Conservation (phyloP, 1,284 basidiomycete genomes). For the Golubevia sp. region DNA sequence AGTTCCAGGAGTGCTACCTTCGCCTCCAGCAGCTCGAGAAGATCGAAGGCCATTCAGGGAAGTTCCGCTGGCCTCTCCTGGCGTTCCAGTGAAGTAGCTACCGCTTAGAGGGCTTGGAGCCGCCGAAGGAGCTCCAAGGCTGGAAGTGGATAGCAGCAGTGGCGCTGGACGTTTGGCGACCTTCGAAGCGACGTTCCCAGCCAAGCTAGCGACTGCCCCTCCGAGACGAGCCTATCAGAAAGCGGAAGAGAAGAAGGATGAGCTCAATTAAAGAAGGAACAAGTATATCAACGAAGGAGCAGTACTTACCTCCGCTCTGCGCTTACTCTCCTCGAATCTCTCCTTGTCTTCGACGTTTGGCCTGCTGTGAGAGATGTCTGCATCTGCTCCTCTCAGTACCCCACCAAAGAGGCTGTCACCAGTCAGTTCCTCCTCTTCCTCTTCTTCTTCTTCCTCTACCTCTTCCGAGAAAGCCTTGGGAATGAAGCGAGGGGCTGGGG, state of each 20-base stretch:
- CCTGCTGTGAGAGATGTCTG: slow-evolving; percentile 75
- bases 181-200: slow-evolving; percentile 15
- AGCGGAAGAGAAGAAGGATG: background rate
- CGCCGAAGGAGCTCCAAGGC: background rate
- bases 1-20: background rate
- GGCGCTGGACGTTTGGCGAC: slow-evolving; percentile 3
- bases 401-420: slow-evolving; percentile 74
- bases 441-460: background rate
- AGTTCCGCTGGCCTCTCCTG: slow-evolving; percentile 13
- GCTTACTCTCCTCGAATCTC: slow-evolving; percentile 75
- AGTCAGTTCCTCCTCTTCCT: slow-evolving; percentile 14
- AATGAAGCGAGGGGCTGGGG: background rate
- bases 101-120: background rate
- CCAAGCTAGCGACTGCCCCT: slow-evolving; percentile 28
- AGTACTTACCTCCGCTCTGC: slow-evolving; percentile 71
- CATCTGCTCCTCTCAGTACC: slow-evolving; percentile 72
- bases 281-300: no score
- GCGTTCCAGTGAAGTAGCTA: slow-evolving; percentile 13
- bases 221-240: slow-evolving; percentile 21
- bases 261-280: no score
- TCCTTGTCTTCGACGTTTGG: slow-evolving; percentile 73
- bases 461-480: background rate
- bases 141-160: background rate
- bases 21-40: background rate
- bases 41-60: slow-evolving; percentile 2